A percentile compares a stretch with the other conserved stretches of the same genome.
Conservation (phyloP, 805 yeast species). For the Kodamaea neixiangensis region DNA sequence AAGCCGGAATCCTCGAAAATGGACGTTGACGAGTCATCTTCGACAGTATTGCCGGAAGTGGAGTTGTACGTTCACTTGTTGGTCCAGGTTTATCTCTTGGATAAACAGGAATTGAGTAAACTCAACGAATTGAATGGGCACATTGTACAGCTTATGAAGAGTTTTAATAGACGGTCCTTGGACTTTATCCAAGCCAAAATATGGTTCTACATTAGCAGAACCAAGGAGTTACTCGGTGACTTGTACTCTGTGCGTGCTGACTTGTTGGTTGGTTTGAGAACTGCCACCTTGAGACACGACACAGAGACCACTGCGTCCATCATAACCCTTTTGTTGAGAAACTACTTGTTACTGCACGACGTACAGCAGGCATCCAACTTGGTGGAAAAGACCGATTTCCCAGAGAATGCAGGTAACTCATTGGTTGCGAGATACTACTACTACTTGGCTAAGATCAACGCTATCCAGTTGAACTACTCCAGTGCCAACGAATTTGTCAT, state of each 20-base stretch:
- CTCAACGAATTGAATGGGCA: conserved; percentile 55
- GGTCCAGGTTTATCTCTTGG: conserved; percentile 74
- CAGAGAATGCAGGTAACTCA: conserved; percentile 80
- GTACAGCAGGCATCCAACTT: conserved; percentile 86
- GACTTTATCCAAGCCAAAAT: conserved; percentile 86
- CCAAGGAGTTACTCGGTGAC: conserved; percentile 63
- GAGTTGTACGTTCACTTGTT: conserved; percentile 79
- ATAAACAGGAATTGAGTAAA: conserved; percentile 50
- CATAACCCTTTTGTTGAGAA: conserved; percentile 82
- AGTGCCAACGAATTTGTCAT: conserved; percentile 86
- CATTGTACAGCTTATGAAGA: conserved; percentile 54
- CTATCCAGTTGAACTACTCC: conserved; percentile 91
- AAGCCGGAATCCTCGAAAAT: conserved; percentile 4
- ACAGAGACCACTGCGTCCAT: conserved; percentile 87
- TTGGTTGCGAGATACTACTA: conserved; percentile 89
- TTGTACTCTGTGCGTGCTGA: conserved; percentile 64
- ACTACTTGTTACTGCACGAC: conserved; percentile 75
- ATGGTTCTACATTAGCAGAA: conserved; percentile 88
- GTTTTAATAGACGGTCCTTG: conserved; percentile 76
- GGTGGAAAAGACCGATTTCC: conserved; percentile 86
- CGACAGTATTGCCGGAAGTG: conserved; percentile 68
- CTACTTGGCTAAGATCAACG: conserved; percentile 85
- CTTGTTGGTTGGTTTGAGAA: conserved; percentile 73
- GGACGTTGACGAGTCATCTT: conserved; percentile 12
- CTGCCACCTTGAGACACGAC: conserved; percentile 90